A percentile compares a stretch with the other conserved stretches of the same genome.
Conservation (phyloP, 805 yeast genomes). For the Alloascoidea hylecoeti region DNA sequence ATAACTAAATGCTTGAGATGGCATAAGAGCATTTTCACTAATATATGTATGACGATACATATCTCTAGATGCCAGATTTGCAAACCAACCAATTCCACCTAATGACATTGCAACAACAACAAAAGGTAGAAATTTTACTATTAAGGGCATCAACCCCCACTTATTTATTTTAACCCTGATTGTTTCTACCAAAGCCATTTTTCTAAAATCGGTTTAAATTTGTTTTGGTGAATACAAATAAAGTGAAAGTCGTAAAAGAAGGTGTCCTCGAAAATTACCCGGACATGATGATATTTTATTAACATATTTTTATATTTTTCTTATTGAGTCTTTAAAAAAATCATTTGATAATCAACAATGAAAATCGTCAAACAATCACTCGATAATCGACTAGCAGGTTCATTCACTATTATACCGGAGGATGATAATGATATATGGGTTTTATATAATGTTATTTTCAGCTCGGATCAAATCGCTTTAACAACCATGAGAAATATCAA, state of each 20-base stretch:
- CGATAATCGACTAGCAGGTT: conserved; percentile 50
- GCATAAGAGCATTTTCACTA: conserved; percentile 93
- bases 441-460: conserved; percentile 63
- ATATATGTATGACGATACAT: conserved; percentile 75
- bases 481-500: conserved; percentile 55
- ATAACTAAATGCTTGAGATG: conserved; percentile 87
- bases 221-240: too few relatives aligned
- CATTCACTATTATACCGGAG: conserved; percentile 57
- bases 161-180: conserved; percentile 27
- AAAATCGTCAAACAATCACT: conserved; percentile 35
- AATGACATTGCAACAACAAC: conserved; percentile 27
- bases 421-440: conserved; percentile 91
- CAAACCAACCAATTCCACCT: conserved; percentile 41
- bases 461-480: conserved; percentile 61
- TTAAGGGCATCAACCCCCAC: conserved; percentile 30
- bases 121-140: conserved; percentile 26
- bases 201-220: too few relatives aligned
- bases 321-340: too few relatives aligned
- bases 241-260: too few relatives aligned
- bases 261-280: too few relatives aligned
- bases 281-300: too few relatives aligned
- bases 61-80: conserved; percentile 62
- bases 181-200: conserved; percentile 32
- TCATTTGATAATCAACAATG: too few relatives aligned
- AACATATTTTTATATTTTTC: too few relatives aligned